Base-by-base conservation (phyloP, 352 stramenopile species). In the Pythium utonaiense region DNA sequence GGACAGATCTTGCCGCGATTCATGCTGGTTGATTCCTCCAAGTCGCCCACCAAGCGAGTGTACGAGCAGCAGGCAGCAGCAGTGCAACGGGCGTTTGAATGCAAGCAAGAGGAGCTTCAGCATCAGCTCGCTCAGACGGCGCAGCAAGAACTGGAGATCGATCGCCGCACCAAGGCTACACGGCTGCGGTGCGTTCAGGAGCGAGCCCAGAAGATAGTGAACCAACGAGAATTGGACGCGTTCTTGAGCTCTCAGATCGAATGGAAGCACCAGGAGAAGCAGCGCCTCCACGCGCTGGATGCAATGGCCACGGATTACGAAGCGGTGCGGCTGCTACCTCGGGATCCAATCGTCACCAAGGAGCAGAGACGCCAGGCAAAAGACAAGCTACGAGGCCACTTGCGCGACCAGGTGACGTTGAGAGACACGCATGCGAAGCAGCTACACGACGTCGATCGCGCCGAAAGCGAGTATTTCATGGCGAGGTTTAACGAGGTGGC, bases 401-500 rank as follows among this genome's bases (percentile, higher is more conserved):
- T 89, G 47, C 67, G 75, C 40, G 68, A 74, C 17, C 79, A 89
- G 38, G 77, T 86, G 16, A 54, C 69, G 2, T 59, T 70, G n/a
- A 82, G 81, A 42, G 65, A 68, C 21, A 62, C 66, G 41, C 67
- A 84, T 3, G 62, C 64, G 19, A 67, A 70, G 54, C 68, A 87
- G 36, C 57, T 53, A 10, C 64, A 64, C 16, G 59, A 57, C 6
- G 45, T 89, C 19, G 79, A 89, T 38, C 75, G 82, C 27, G 74
- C 75, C n/a, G 78, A 88, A 28, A 73, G 71, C 28, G 75, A 74
- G 25, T 86, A 78, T 53, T 84, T 82, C 48, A 69, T 86, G 57
- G 56, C 60, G 10, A 74, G 86, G 53, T 64, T 89, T 19, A 59
- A 70, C 22, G 47, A 66, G 44, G 73, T 85, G 41, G 66, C 64